These are phyloP conservation scores for Mortierella sp. DNA, from an alignment of 371 early-diverging fungal genomes.

Conservation along the genomic window DNA sequence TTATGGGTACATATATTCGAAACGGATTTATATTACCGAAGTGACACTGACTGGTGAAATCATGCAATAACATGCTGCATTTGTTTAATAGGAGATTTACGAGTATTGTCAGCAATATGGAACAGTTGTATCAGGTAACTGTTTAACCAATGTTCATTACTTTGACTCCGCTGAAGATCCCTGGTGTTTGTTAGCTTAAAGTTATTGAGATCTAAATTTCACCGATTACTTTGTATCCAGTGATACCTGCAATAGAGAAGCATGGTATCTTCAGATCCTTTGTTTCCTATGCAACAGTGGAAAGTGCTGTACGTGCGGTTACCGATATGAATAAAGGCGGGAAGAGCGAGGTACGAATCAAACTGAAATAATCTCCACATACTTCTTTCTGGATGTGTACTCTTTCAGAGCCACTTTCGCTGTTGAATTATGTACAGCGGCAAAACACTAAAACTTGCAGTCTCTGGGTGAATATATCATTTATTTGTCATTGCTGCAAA, in stretches of 20 bases:
- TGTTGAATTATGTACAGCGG: not conserved
- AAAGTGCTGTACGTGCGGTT: not conserved
- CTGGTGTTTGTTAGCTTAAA: too few relatives aligned
- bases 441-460: too few relatives aligned
- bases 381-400: not conserved
- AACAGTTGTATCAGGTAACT: constrained; percentile 6
- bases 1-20: not conserved
- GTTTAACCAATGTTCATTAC: not conserved
- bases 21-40: not conserved
- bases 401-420: not conserved
- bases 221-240: not conserved
- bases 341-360: not conserved
- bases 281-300: not conserved
- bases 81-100: not conserved
- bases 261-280: not conserved
- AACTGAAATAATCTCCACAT: not conserved
- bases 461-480: not conserved
- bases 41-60: not conserved
- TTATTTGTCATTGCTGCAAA: too few relatives aligned
- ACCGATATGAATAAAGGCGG: not conserved
- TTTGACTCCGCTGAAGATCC: too few relatives aligned
- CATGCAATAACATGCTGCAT: not conserved
- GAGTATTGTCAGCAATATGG: not conserved
- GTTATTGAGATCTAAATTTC: not conserved
- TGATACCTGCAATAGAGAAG: not conserved